Conservation (phyloP, 768 basidiomycete genomes). For the Vishniacozyma victoriae region DNA sequence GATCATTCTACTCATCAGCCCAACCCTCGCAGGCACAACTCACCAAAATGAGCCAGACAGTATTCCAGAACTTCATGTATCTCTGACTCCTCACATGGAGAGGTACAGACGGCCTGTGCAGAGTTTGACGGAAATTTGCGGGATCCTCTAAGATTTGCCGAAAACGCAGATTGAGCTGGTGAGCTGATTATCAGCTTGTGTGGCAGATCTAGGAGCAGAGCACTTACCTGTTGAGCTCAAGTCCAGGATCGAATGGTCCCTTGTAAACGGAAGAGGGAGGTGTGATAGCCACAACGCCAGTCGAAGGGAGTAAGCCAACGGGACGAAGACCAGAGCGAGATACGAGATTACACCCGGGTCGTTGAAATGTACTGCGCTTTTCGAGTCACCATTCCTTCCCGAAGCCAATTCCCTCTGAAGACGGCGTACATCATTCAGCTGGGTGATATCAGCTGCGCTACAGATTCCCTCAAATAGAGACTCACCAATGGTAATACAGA, state of each 20-base stretch:
- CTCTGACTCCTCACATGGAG: constrained; percentile 51
- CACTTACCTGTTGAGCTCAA: constrained; percentile 7
- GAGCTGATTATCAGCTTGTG: constrained; percentile 48
- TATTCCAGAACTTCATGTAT: constrained; percentile 83
- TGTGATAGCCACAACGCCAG: too few relatives aligned
- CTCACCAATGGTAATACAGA: constrained; percentile 18
- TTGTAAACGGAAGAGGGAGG: too few relatives aligned
- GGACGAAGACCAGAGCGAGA: too few relatives aligned
- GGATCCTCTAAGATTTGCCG: constrained; percentile 53
- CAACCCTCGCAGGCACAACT: constrained; percentile 2
- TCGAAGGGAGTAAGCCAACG: too few relatives aligned
- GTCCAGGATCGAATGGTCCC: neutral
- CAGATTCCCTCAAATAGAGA: too few relatives aligned
- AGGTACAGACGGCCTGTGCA: constrained; percentile 38
- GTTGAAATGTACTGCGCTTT: too few relatives aligned
- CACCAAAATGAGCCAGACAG: constrained; percentile 72
- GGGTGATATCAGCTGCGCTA: too few relatives aligned
- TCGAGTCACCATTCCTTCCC: too few relatives aligned
- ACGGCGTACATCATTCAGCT: too few relatives aligned
- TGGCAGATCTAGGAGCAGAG: neutral
- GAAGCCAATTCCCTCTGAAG: too few relatives aligned
- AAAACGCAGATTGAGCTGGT: constrained; percentile 59
- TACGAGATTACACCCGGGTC: too few relatives aligned
- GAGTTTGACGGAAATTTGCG: constrained; percentile 48
- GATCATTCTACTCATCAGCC: constrained; percentile 57